Base-by-base conservation (phyloP, 2,329 filamentous ascomycete genomes). In the Cladosporium phlei region DNA sequence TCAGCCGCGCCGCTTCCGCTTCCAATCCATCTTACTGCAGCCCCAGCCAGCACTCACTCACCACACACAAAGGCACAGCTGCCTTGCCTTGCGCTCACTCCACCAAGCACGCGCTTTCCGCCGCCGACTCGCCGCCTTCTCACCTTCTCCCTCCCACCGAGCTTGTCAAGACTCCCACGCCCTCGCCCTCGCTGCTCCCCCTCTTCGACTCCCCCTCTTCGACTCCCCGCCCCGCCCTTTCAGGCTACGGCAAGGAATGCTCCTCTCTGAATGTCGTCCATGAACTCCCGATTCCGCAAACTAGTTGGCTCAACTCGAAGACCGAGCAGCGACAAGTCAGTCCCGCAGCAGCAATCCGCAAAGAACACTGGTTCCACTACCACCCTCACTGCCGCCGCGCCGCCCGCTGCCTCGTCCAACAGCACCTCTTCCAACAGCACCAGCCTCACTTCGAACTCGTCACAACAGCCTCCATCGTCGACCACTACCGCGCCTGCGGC, bases 251-350 rank as follows among this genome's bases (percentile, higher is more conserved):
- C 44, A 39, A 47, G 34, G 44, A 47, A 47, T 47, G 44, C 44
- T 47, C 37, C 44, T 39, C 44, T 47, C 46, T 51, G 39, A 75
- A 86, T 86, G 83, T 86, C 79, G 78, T 86, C 82, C 77, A 79
- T 86, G 80, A 87, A 86, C 76, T 79, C 80, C 68, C 82, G 84
- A 71, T 80, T 88, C 69, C 86, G 86, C 76, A 79, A 79, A 76
- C 78, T 88, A 73, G 83, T 85, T 72, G 85, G 87, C 76, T 84
- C 83, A 72, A 87, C 86, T 79, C 83, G 85, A 70, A 86, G 82
- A 75, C 75, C 75, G 58, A 75, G 73, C 66, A 73, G 67, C 65
- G 72, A 86, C 85, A 80, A 81, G 83, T 70, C 85, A 81, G 74
- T 84, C 83, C 51, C 73, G 72, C 32, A 37, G 24, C 39, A 30